Base-by-base conservation (phyloP, 208 protist species). In the Leishmania amazonensis region DNA sequence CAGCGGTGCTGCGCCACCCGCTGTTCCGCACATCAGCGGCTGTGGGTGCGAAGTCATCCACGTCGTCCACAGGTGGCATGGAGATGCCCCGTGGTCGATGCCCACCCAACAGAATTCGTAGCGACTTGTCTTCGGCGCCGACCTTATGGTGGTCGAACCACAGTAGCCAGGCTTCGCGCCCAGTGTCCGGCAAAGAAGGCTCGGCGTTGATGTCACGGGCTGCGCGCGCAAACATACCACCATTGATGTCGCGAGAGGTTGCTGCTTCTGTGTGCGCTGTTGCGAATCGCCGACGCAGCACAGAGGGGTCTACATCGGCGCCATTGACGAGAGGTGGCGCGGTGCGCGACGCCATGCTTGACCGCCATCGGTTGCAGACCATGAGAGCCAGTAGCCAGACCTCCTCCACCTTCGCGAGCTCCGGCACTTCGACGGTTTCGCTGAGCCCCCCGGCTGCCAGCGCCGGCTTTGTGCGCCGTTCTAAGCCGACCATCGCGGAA, bases 1-100 rank as follows among this genome's bases (percentile, higher is more conserved):
- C 40, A 17, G 31, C 75, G 28, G 60, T 81, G 28, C 68, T 84
- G 62, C 72, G 58, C 15, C 81, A 88, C 72, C 75, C 81, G 2
- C 51, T 81, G 19, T 78, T 85, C 21, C 83, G 73, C 78, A 5
- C 68, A 21, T 5, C 64, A 4, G n/a, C 76, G 31, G 28, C 65
- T 5, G n/a, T 62, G 51, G 49, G 35, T 19, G n/a, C 21, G n/a
- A 54, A 42, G 38, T 51, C 47, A 8, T 51, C 38, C 57, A 65
- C 40, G 19, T 19, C 38, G 21, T 1, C 57, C 40, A 21, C 75
- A 8, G 40, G 38, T 38, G 54, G 9, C 40, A 49, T 40, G 4
- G 49, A 65, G 54, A 28, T 67, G 31, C 57, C 75, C 9, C 75
- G 38, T 13, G 40, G 35, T 31, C 75, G 57, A 15, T 38, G 57